phyloP scores from a whole-genome alignment of 2,329 filamentous ascomycete genomes.

The Exophiala spinifera region DNA sequence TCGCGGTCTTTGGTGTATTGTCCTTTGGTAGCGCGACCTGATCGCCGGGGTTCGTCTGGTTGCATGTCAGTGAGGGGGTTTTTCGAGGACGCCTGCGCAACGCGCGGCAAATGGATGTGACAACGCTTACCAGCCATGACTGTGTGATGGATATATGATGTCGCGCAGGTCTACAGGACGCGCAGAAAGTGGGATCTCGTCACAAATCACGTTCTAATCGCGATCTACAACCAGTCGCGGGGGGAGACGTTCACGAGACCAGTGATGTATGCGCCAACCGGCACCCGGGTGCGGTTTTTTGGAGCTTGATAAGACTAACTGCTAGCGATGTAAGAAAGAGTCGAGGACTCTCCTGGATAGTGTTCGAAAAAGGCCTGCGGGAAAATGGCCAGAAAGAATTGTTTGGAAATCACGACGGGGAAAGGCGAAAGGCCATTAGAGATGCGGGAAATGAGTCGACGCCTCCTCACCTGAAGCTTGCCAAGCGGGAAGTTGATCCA shows the following conservation, averaged over 20 bases:
- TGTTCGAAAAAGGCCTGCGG: too few species aligned
- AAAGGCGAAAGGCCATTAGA: neutral
- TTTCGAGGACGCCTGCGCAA: neutral
- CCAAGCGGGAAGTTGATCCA: neutral
- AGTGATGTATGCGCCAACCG: slow-evolving; percentile 10
- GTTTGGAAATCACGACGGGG: neutral
- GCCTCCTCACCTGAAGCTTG: neutral
- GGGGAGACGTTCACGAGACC: slow-evolving; percentile 19
- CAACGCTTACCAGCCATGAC: slow-evolving; percentile 62
- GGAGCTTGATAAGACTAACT: slow-evolving; percentile 13
- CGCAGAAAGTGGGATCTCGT: slow-evolving; percentile 13
- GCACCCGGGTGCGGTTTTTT: neutral
- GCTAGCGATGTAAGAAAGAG: neutral
- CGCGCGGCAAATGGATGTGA: slow-evolving; percentile 29
- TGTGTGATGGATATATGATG: slow-evolving; percentile 28
- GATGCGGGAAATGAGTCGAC: neutral
- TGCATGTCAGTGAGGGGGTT: slow-evolving; percentile 9
- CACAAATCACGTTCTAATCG: slow-evolving; percentile 25
- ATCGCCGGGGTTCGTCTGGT: slow-evolving; percentile 81
- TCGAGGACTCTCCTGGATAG: too few species aligned
- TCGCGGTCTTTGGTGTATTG: slow-evolving; percentile 89
- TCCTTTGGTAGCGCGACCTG: slow-evolving; percentile 92
- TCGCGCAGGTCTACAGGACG: slow-evolving; percentile 17
- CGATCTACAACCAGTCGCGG: slow-evolving; percentile 26
- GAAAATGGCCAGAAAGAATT: neutral